Evolutionary conservation across 176 grass and related monocot species (phyloP).

Genomic region (Cymbopogon citratus): DNA sequence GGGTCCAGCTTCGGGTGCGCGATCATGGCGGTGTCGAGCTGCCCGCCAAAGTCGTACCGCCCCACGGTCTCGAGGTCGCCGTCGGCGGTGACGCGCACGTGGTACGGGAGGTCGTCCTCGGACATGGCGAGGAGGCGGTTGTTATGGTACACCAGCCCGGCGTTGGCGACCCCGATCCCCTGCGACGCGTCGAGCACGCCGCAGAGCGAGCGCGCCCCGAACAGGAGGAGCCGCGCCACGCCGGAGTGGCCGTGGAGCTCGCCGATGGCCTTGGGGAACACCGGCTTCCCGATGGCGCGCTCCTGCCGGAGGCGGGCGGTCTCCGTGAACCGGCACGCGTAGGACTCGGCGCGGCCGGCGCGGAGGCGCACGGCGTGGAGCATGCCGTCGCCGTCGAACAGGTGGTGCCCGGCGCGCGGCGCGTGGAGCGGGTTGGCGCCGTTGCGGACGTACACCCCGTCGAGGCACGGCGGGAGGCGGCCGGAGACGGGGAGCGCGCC

Average conservation of each 20-base stretch:
- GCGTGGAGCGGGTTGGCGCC: constrained; percentile 73
- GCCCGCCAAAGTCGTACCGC: constrained; percentile 57
- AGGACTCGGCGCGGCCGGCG: constrained; percentile 51
- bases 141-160: constrained; percentile 75
- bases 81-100: constrained; percentile 55
- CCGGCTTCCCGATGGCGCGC: constrained; percentile 26
- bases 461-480: no score
- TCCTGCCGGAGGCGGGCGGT: constrained; percentile 69
- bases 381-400: constrained; percentile 97
- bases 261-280: constrained; percentile 91
- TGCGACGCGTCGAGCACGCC: constrained; percentile 51
- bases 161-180: constrained; percentile 80
- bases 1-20: constrained; percentile 92
- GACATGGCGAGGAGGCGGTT: constrained; percentile 99
- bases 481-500: no score
- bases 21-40: constrained; percentile 70
- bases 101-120: constrained; percentile 91
- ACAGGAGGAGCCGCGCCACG: constrained; percentile 60
- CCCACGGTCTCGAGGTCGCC: constrained; percentile 78
- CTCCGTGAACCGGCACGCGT: constrained; percentile 73
- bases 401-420: constrained; percentile 66
- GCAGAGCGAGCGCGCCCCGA: no score
- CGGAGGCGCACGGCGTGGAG: constrained; percentile 70
- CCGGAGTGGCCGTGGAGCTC: constrained; percentile 85
- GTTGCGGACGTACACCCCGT: constrained; percentile 40